Conservation (phyloP, 2,329 filamentous ascomycete genomes). For the Elsinoe fawcettii region DNA sequence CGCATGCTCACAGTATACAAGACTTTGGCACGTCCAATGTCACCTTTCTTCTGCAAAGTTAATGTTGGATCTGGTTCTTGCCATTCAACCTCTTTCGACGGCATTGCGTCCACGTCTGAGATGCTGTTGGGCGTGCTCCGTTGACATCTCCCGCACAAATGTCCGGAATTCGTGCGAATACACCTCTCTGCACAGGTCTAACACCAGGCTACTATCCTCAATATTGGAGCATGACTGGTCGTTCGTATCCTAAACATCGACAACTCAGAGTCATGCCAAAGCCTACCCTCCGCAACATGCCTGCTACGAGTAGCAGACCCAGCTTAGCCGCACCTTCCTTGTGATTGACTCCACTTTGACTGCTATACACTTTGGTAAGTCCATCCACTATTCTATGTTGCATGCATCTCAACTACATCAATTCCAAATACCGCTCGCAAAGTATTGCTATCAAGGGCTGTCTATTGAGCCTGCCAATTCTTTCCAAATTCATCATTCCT, state of each 20-base stretch:
- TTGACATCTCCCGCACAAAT: too few relatives aligned
- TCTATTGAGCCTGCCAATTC: background rate
- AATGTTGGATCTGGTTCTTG: background rate
- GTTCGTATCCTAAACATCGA: background rate
- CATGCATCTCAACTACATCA: background rate
- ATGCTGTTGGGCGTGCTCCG: too few relatives aligned
- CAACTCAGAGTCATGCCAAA: background rate
- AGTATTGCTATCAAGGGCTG: background rate
- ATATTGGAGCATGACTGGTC: background rate
- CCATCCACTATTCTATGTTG: background rate
- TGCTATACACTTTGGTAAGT: background rate
- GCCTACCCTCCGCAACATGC: background rate
- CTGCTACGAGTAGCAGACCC: background rate
- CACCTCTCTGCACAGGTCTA: too few relatives aligned
- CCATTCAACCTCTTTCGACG: background rate
- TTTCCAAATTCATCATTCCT: background rate
- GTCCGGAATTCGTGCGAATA: too few relatives aligned
- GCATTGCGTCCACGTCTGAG: too few relatives aligned
- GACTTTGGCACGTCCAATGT: background rate
- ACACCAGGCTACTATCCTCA: too few relatives aligned
- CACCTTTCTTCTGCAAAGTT: background rate
- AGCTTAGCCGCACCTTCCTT: conserved; percentile 3
- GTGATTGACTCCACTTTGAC: background rate
- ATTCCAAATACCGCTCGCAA: conserved; percentile 2
- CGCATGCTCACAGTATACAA: background rate